A percentile compares a stretch with the other conserved stretches of the same genome.
Evolutionary conservation across 129 eudicot species (phyloP).

Genomic region (Pulicaria dysenterica): DNA sequence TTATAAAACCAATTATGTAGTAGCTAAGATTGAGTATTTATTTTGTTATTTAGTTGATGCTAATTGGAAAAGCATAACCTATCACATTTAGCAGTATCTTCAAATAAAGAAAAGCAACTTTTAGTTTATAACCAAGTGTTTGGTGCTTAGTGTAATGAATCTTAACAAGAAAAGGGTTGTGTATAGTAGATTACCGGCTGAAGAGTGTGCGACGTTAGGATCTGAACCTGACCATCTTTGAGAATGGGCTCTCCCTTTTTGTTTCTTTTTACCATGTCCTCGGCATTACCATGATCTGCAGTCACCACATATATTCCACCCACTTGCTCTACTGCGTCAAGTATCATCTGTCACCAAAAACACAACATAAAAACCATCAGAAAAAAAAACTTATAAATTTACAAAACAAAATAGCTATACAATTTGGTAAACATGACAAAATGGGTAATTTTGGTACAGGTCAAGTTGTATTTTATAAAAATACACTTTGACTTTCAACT

Average conservation of each 20-base stretch:
- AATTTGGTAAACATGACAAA: not conserved
- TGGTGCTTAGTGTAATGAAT: not conserved
- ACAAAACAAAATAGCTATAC: not conserved
- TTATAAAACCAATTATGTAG: too few relatives aligned
- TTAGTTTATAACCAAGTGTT: not conserved
- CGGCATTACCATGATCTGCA: conserved; percentile 98
- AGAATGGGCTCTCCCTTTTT: conserved; percentile 87
- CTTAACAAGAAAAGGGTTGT: not conserved
- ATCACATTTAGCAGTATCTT: too few relatives aligned
- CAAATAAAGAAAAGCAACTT: too few relatives aligned
- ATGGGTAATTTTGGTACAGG: not conserved
- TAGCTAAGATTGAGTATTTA: too few relatives aligned
- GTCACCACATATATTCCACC: conserved; percentile 92
- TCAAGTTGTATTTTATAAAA: not conserved
- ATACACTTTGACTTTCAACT: not conserved
- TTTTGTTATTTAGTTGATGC: too few relatives aligned
- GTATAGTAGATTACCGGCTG: conserved; percentile 58
- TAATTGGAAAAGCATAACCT: too few relatives aligned
- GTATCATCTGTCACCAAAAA: conserved; percentile 56
- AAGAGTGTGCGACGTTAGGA: conserved; percentile 86
- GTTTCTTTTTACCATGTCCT: conserved; percentile 95
- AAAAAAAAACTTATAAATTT: not conserved
- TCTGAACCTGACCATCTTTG: conserved; percentile 73
- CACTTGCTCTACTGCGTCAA: conserved; percentile 93
- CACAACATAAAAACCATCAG: not conserved